Evolutionary conservation across 2,329 filamentous ascomycete species (phyloP).

Genomic region (Fusarium sp.): DNA sequence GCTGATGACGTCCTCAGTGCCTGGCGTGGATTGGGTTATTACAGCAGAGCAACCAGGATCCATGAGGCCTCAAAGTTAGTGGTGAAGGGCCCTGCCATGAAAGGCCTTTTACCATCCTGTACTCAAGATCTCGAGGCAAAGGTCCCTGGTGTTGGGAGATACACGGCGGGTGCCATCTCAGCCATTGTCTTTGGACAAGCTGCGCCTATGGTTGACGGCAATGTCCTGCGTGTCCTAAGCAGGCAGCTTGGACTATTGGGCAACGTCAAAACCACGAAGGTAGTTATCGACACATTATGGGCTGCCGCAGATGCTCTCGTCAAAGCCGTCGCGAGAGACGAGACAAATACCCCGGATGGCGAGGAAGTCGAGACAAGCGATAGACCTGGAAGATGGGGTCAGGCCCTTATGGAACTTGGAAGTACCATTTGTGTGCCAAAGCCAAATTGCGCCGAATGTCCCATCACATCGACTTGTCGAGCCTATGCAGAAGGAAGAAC

Average conservation of each 20-base stretch:
- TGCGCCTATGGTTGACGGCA: slow-evolving; percentile 73
- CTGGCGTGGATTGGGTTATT: slow-evolving; percentile 74
- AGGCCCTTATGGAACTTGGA: slow-evolving; percentile 74
- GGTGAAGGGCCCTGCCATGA: slow-evolving; percentile 54
- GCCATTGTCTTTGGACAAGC: slow-evolving; percentile 72
- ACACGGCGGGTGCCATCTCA: slow-evolving; percentile 72
- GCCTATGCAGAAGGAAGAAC: slow-evolving; percentile 62
- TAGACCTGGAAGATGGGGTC: slow-evolving; percentile 71
- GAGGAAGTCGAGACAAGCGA: slow-evolving; percentile 55
- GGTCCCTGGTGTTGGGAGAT: slow-evolving; percentile 71
- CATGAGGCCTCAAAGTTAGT: slow-evolving; percentile 68
- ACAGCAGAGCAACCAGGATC: slow-evolving; percentile 72
- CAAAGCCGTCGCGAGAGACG: slow-evolving; percentile 61
- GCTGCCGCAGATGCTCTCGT: slow-evolving; percentile 68
- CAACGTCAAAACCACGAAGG: slow-evolving; percentile 68
- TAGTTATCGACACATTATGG: slow-evolving; percentile 67
- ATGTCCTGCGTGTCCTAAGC: slow-evolving; percentile 71
- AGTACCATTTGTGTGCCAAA: slow-evolving; percentile 72
- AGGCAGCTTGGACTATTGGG: slow-evolving; percentile 69
- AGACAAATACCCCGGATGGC: slow-evolving; percentile 30
- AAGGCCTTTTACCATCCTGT: slow-evolving; percentile 63
- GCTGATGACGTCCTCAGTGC: slow-evolving; percentile 68
- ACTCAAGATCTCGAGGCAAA: slow-evolving; percentile 60
- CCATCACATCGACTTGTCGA: slow-evolving; percentile 63
- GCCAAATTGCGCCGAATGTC: slow-evolving; percentile 66